A percentile compares a stretch with the other conserved stretches of the same genome.
Conservation (phyloP, 495 filamentous ascomycete genomes). For the Cercophora sp. region DNA sequence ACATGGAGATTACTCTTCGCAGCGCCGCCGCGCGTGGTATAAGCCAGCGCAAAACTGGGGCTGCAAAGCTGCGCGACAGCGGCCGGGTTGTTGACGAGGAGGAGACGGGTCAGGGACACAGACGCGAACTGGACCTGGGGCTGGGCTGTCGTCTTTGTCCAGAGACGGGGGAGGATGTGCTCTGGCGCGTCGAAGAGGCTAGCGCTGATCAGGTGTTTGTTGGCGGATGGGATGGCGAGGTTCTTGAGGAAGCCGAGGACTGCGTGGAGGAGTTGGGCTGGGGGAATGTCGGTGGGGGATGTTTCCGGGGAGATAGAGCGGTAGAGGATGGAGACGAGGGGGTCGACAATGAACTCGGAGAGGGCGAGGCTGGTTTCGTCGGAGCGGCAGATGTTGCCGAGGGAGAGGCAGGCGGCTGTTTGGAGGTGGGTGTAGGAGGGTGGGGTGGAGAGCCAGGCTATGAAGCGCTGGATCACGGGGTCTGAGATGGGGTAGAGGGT, state of each 20-base stretch:
- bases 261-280: conserved; percentile 43
- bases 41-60: conserved; percentile 19
- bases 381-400: conserved; percentile 74
- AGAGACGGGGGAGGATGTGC: conserved; percentile 54
- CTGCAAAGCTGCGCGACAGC: conserved; percentile 53
- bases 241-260: conserved; percentile 76
- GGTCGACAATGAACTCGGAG: conserved; percentile 53
- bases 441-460: conserved; percentile 41
- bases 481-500: conserved; percentile 28
- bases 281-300: not conserved
- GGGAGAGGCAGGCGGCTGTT: conserved; percentile 68
- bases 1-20: conserved; percentile 53
- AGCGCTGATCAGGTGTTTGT: conserved; percentile 57
- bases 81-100: conserved; percentile 51
- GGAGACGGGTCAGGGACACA: conserved; percentile 61
- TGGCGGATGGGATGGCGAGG: conserved; percentile 62
- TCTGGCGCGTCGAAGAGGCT: conserved; percentile 21
- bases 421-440: conserved; percentile 47
- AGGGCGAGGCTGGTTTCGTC: conserved; percentile 59
- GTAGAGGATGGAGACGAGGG: conserved; percentile 51
- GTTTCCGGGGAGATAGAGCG: not conserved
- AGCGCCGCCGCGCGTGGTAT: conserved; percentile 29
- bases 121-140: conserved; percentile 69
- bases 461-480: conserved; percentile 45
- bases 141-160: conserved; percentile 51